Evolutionary conservation across 306 rosid genomes (phyloP).

Genomic region (Senna siamea): DNA sequence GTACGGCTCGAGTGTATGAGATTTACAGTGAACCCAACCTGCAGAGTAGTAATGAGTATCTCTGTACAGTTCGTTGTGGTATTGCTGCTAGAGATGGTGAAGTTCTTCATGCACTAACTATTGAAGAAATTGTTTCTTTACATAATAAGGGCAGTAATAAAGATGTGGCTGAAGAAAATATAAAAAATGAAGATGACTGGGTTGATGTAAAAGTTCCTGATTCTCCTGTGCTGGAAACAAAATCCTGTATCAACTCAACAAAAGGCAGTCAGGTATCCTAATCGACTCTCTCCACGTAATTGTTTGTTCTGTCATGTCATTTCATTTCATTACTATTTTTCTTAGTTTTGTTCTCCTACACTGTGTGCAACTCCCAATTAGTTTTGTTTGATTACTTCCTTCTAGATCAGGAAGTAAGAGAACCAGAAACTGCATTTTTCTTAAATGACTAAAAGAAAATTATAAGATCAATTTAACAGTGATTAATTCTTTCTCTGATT

Average conservation of each 20-base stretch:
- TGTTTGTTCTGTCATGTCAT: conserved; percentile 8
- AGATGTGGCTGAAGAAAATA: conserved; percentile 38
- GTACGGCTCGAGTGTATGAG: conserved; percentile 87
- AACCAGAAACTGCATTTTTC: background rate
- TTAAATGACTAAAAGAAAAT: background rate
- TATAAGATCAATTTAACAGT: background rate
- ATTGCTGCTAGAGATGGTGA: conserved; percentile 67
- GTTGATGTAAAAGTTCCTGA: conserved; percentile 68
- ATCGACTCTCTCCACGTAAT: conserved; percentile 1
- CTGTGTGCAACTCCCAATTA: background rate
- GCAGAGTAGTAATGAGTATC: conserved; percentile 59
- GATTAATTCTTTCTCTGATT: conserved; percentile 33
- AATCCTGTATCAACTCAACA: conserved; percentile 29
- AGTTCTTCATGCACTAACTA: conserved; percentile 47
- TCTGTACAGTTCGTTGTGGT: conserved; percentile 80
- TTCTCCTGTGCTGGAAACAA: conserved; percentile 33
- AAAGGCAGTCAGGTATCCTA: conserved; percentile 54
- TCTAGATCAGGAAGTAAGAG: background rate
- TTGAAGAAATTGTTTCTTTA: conserved; percentile 41
- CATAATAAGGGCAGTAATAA: conserved; percentile 38
- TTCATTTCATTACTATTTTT: background rate
- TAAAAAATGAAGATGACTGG: conserved; percentile 79
- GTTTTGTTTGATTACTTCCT: background rate
- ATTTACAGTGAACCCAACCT: conserved; percentile 56
- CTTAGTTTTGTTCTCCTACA: background rate